Base-by-base conservation (phyloP, 2,329 filamentous ascomycete species). In the Penicillium sp. region DNA sequence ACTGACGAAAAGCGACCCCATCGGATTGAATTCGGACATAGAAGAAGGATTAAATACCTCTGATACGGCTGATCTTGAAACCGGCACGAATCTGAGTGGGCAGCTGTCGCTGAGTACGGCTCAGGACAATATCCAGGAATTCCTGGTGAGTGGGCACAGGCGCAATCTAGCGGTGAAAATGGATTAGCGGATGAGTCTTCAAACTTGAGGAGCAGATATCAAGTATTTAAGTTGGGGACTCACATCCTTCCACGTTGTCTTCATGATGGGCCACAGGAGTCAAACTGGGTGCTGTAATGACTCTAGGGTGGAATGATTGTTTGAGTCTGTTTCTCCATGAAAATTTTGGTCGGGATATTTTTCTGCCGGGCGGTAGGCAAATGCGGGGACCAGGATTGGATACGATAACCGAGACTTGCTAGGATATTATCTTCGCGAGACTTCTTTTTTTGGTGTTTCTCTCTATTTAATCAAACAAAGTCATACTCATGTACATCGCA, bases 101-200 rank as follows among this genome's bases (percentile, higher is more conserved):
- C 61, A 99, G 82, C 60, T 93, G 88, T 71, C 93, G 85, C 82
- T 97, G 93, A 4, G 92, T 97, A 66, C 94, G 84, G 71, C 90
- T 95, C 69, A 99, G 84, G 63, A 97, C 92, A 74, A 99, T 97
- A 77, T 99, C 94, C 68, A 99, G 83, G 72, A 99, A 97, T 78
- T 99, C 94, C 81, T 95, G 89, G 75, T 88, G 88, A 69, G 90
- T 95, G 55, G 93, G 93, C 64, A 96, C 90, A 63, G 91, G 90
- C 60, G 89, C 87, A 67, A 95, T 95, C 72, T 78, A 67, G 65
- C 64, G 66, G 64, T 68, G 61, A 72, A 76, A 74, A 65, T 69
- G 67, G 55, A 69, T 73, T 56, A 72, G 74, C 60, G 55, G 63
- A 48, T 33, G 4, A 47, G 20, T 23, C 6, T 26, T 37, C 18